Percentiles rank a stretch among this genome's conserved stretches.
Conservation (phyloP, 1,139 yeast species). For the Pneumocystis sp. region DNA sequence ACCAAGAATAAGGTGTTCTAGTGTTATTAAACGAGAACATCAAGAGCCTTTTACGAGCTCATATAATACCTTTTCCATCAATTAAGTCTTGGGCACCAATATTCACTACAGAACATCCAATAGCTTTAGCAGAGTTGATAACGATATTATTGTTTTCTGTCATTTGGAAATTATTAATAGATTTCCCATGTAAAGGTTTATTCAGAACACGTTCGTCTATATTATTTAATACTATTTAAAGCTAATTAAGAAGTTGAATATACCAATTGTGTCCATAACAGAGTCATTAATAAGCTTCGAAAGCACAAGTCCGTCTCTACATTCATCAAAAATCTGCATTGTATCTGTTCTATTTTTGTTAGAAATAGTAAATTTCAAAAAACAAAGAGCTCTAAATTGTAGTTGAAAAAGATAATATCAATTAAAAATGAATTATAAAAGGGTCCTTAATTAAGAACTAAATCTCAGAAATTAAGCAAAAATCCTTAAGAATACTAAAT, state of each 20-base stretch:
- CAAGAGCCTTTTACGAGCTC: not conserved
- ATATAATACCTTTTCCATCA: slow-evolving; percentile 47
- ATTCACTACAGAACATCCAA: slow-evolving; percentile 81
- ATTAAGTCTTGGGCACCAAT: slow-evolving; percentile 95
- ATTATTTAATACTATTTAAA: slow-evolving; percentile 27
- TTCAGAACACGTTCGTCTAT: slow-evolving; percentile 95
- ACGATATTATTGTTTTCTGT: slow-evolving; percentile 95
- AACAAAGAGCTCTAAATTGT: not conserved
- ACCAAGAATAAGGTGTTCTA: slow-evolving; percentile 84
- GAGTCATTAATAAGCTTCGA: slow-evolving; percentile 92
- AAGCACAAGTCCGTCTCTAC: slow-evolving; percentile 81
- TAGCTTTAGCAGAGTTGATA: slow-evolving; percentile 94
- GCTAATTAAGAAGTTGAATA: slow-evolving; percentile 5
- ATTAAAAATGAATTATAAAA: not conserved
- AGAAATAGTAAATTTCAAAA: not conserved
- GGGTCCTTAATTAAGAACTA: not conserved
- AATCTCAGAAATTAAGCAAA: no score
- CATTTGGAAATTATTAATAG: slow-evolving; percentile 88
- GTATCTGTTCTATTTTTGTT: slow-evolving; percentile 41
- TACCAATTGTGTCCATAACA: slow-evolving; percentile 49
- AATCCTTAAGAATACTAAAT: no score
- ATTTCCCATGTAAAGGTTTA: slow-evolving; percentile 64
- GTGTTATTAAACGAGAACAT: not conserved
- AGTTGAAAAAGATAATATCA: not conserved
- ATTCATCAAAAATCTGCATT: slow-evolving; percentile 91